These are phyloP conservation scores for Suillus ampliporus DNA, from an alignment of 768 basidiomycete species.

Conservation along the genomic window DNA sequence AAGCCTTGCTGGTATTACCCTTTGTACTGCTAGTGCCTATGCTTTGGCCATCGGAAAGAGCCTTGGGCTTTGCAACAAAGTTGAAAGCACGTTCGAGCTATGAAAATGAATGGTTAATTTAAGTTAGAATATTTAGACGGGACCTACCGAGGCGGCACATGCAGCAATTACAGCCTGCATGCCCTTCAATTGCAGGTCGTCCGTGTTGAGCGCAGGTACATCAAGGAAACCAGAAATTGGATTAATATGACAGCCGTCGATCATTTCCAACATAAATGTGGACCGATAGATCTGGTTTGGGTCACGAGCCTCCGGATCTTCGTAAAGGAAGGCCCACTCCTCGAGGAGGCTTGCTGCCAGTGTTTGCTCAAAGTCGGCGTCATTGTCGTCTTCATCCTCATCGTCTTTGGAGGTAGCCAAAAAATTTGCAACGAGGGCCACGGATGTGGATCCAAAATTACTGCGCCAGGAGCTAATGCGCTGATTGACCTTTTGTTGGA, in stretches of 20 bases:
- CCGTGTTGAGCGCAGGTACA: constrained; percentile 5
- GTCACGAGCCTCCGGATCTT: constrained; percentile 8
- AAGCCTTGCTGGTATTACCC: neutral
- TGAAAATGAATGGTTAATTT: constrained; percentile 3
- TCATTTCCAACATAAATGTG: constrained; percentile 12
- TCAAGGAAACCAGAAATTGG: constrained; percentile 7
- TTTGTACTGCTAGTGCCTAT: neutral
- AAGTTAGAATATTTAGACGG: constrained; percentile 1
- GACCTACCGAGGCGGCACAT: constrained; percentile 13
- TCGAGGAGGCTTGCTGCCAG: neutral
- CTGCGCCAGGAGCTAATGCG: constrained; percentile 15
- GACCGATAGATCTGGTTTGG: constrained; percentile 6
- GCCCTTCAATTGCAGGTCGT: constrained; percentile 5
- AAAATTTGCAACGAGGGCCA: constrained; percentile 12
- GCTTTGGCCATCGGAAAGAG: neutral
- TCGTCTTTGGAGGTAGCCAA: neutral
- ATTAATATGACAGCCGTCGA: constrained; percentile 10
- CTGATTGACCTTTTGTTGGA: constrained; percentile 9
- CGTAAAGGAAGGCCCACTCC: constrained; percentile 11
- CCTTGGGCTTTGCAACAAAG: constrained; percentile 4
- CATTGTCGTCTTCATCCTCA: neutral
- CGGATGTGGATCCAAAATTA: constrained; percentile 13
- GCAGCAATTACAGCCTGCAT: constrained; percentile 13
- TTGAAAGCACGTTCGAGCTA: constrained; percentile 14
- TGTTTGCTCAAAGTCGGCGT: neutral